Conservation (phyloP, 192 early-diverging fungal genomes). For the Physocladia obscura region DNA sequence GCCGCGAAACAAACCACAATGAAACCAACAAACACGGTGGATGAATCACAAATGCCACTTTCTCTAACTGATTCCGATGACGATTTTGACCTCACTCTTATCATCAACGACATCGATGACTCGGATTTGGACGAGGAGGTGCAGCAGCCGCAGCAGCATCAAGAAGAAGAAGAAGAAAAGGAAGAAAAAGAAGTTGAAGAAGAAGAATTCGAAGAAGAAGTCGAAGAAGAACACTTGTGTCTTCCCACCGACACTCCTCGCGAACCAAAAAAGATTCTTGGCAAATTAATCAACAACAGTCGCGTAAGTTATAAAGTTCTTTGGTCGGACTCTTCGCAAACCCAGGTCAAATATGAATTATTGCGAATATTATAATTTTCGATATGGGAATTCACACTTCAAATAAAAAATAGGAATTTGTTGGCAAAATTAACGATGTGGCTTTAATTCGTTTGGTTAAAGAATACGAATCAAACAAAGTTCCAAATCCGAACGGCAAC, state of each 20-base stretch:
- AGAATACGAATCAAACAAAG: neutral
- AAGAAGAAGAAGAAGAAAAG: neutral
- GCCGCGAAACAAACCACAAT: neutral
- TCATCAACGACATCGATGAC: neutral
- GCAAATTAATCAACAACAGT: neutral
- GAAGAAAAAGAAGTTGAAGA: neutral
- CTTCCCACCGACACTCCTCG: neutral
- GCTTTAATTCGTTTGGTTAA: neutral
- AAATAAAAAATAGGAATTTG: no score
- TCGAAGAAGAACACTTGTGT: neutral
- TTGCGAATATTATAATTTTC: neutral
- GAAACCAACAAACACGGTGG: neutral
- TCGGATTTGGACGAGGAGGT: neutral
- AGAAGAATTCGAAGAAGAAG: neutral
- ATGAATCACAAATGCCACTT: neutral
- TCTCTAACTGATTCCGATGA: neutral
- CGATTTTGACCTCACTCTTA: neutral
- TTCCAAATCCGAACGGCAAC: neutral
- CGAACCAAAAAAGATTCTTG: neutral
- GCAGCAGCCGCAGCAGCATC: neutral
- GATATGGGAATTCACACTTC: neutral
- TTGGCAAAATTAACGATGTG: neutral
- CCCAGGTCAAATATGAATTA: neutral
- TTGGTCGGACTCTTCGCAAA: slow-evolving; percentile 7
- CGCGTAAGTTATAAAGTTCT: neutral